phyloP scores from a whole-genome alignment of 2,329 filamentous ascomycete species.

The Penicillium sp. region DNA sequence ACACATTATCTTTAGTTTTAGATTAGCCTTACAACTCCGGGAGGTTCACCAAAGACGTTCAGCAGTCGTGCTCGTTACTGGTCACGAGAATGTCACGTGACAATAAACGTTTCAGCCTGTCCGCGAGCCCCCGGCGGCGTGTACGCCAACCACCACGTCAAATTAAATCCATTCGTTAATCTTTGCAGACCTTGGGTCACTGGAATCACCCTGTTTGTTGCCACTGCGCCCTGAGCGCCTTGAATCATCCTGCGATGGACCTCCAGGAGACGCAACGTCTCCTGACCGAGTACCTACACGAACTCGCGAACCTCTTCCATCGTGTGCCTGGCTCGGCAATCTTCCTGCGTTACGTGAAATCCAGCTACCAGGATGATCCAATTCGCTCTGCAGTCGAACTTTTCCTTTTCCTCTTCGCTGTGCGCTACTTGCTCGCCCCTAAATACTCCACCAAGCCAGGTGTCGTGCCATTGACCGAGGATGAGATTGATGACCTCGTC shows the following conservation, averaged over 20 bases:
- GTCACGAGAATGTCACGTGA: conserved; percentile 15
- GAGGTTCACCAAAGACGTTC: too few species aligned
- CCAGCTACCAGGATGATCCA: conserved; percentile 96
- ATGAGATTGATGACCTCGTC: conserved; percentile 96
- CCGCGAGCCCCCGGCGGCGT: conserved; percentile 9
- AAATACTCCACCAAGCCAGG: conserved; percentile 93
- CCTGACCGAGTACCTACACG: conserved; percentile 58
- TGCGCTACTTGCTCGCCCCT: conserved; percentile 87
- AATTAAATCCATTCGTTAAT: conserved; percentile 1
- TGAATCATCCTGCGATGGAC: conserved; percentile 52
- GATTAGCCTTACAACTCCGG: neutral
- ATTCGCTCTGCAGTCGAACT: conserved; percentile 91
- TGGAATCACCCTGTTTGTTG: conserved; percentile 1
- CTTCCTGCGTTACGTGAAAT: conserved; percentile 90
- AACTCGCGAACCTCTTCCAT: conserved; percentile 71
- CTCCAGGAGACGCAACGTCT: conserved; percentile 59
- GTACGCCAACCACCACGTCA: conserved; percentile 1
- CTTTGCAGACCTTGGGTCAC: neutral
- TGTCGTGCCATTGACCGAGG: conserved; percentile 85
- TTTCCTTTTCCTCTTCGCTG: conserved; percentile 90
- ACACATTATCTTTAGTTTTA: too few species aligned
- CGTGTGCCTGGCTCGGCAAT: conserved; percentile 93
- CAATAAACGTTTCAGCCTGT: neutral
- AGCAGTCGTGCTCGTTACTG: neutral
- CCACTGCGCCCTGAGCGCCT: conserved; percentile 16